phyloP scores from a whole-genome alignment of 257 asterid species.

The Echium plantagineum region DNA sequence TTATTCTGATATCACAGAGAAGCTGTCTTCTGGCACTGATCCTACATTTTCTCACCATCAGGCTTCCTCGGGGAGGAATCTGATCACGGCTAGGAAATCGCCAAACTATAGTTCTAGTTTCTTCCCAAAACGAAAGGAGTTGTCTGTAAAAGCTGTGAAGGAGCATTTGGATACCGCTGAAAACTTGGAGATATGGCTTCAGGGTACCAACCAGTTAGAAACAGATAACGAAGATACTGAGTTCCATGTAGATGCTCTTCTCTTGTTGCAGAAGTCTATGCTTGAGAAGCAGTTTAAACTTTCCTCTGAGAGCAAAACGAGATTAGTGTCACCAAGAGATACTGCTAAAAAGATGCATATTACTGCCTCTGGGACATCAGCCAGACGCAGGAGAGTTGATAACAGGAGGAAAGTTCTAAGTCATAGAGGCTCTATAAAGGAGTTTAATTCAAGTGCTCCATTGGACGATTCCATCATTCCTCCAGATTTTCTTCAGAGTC shows the following conservation, averaged over 20 bases:
- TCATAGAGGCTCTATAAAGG: slow-evolving; percentile 17
- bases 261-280: slow-evolving; percentile 75
- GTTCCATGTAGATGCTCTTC: slow-evolving; percentile 50
- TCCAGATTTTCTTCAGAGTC: slow-evolving; percentile 49
- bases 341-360: slow-evolving; percentile 27
- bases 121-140: slow-evolving; percentile 26
- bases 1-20: slow-evolving; percentile 59
- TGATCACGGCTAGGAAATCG: slow-evolving; percentile 31
- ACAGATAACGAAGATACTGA: slow-evolving; percentile 27
- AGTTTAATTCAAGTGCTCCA: slow-evolving; percentile 18
- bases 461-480: slow-evolving; percentile 34
- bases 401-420: slow-evolving; percentile 24
- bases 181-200: slow-evolving; percentile 26
- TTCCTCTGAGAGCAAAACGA: slow-evolving; percentile 19
- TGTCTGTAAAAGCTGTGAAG: slow-evolving; percentile 37
- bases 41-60: slow-evolving; percentile 20
- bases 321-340: slow-evolving; percentile 10
- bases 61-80: slow-evolving; percentile 22
- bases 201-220: slow-evolving; percentile 12
- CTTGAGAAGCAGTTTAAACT: slow-evolving; percentile 95
- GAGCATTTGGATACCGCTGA: slow-evolving; percentile 33
- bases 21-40: slow-evolving; percentile 25
- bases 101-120: slow-evolving; percentile 17
- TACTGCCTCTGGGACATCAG: slow-evolving; percentile 56
- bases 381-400: slow-evolving; percentile 63